These are phyloP conservation scores for Penicillium longicatenatum DNA, from an alignment of 495 filamentous ascomycete genomes.

Conservation along the genomic window DNA sequence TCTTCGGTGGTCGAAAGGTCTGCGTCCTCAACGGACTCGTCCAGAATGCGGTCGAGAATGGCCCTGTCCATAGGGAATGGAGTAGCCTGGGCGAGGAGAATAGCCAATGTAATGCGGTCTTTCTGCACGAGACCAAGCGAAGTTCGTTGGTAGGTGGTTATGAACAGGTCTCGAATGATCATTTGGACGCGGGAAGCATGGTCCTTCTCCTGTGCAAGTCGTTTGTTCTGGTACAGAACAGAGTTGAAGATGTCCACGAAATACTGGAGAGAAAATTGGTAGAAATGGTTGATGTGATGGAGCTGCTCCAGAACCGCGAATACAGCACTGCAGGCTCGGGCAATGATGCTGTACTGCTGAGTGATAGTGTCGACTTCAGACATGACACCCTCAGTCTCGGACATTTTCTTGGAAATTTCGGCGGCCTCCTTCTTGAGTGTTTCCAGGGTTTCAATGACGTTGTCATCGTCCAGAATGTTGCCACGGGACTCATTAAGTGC, in stretches of 20 bases:
- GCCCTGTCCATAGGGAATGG: slow-evolving; percentile 91
- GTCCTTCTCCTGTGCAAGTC: slow-evolving; percentile 69
- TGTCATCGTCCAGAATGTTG: slow-evolving; percentile 97
- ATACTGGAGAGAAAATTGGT: slow-evolving; percentile 98
- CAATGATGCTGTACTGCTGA: slow-evolving; percentile 87
- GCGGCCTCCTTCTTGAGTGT: slow-evolving; percentile 96
- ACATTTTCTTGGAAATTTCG: slow-evolving; percentile 94
- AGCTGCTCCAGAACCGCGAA: slow-evolving; percentile 97
- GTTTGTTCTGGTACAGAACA: slow-evolving; percentile 81
- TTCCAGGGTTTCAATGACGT: slow-evolving; percentile 96
- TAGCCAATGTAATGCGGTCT: slow-evolving; percentile 91
- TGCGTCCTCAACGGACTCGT: slow-evolving; percentile 70
- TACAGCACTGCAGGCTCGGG: slow-evolving; percentile 90
- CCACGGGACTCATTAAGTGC: slow-evolving; percentile 96
- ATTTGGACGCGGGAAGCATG: slow-evolving; percentile 77
- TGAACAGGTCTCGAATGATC: slow-evolving; percentile 86
- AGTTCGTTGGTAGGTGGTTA: slow-evolving; percentile 89
- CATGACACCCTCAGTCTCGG: slow-evolving; percentile 97
- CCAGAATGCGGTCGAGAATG: slow-evolving; percentile 83
- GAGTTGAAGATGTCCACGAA: slow-evolving; percentile 97
- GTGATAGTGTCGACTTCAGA: slow-evolving; percentile 94
- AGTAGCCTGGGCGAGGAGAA: slow-evolving; percentile 91
- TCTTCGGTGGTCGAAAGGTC: slow-evolving; percentile 72
- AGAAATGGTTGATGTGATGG: slow-evolving; percentile 98
- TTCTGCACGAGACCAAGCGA: slow-evolving; percentile 92